Evolutionary conservation across 2,329 filamentous ascomycete species (phyloP).

Genomic region (Arthrobotrys iridis): DNA sequence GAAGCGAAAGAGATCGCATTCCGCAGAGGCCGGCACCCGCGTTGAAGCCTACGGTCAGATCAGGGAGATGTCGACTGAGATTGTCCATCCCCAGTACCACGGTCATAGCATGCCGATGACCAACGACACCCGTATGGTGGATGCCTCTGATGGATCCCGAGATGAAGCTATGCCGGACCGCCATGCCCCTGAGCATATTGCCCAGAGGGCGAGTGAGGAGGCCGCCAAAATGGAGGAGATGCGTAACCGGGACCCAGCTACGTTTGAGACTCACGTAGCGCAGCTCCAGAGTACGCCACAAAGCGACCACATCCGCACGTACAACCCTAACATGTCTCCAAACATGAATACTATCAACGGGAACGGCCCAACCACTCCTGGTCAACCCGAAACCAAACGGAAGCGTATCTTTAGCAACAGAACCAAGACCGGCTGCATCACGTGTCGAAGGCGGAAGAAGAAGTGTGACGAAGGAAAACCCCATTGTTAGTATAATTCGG

Average conservation of each 20-base stretch:
- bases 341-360: slow-evolving; percentile 41
- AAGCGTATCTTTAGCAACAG: slow-evolving; percentile 91
- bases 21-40: slow-evolving; percentile 27
- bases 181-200: slow-evolving; percentile 43
- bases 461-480: slow-evolving; percentile 97
- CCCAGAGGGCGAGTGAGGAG: slow-evolving; percentile 47
- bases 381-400: slow-evolving; percentile 64
- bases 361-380: slow-evolving; percentile 27
- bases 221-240: slow-evolving; percentile 48
- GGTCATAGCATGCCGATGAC: slow-evolving; percentile 53
- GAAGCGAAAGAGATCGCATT: slow-evolving; percentile 45
- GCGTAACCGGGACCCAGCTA: slow-evolving; percentile 41
- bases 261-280: slow-evolving; percentile 36
- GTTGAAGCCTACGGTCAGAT: slow-evolving; percentile 45
- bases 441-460: slow-evolving; percentile 91
- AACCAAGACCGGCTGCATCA: slow-evolving; percentile 95
- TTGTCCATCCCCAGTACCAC: slow-evolving; percentile 52
- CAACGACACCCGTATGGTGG: slow-evolving; percentile 49
- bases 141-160: slow-evolving; percentile 23
- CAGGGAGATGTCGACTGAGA: slow-evolving; percentile 48
- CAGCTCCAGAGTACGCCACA: slow-evolving; percentile 41
- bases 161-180: slow-evolving; percentile 48
- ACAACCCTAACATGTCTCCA: slow-evolving; percentile 44
- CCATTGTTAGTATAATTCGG: slow-evolving; percentile 71
- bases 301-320: slow-evolving; percentile 41